Evolutionary conservation across 140 eudicot genomes (phyloP), one percentile per base, ranked within the genome.

Genomic region (Cichorium intybus): DNA sequence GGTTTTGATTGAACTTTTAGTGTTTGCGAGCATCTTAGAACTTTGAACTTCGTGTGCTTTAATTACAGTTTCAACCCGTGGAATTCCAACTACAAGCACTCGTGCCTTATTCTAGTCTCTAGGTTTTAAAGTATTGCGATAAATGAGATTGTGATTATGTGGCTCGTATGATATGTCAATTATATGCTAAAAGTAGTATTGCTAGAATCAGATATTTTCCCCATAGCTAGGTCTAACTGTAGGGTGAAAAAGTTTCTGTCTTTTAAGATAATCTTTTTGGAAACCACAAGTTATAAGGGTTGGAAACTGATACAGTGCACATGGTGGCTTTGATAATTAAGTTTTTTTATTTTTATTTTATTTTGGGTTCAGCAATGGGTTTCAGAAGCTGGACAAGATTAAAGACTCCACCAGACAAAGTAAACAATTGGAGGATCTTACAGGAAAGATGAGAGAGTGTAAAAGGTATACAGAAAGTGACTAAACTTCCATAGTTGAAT

Each of bases 401-500:
- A 93, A 88, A 76, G 99, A 93, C 74, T 76, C 99, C 70, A 85
- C 41, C 56, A 85, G 99, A 76, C 95, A 88, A 78, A 85, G 97
- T 71, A 93, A 88, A 77, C 99, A 93, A 84, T 76, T 93, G 80
- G 99, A 93, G 80, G 97, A 93, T 31, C 95, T 93, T 61, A 84
- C 99, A 0, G 97, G 90, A 67, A 88, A 82, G 82, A 93, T 93
- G 99, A 81, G 95, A 79, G 99, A 93, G 54, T 93, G 99, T 76
- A 93, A 93, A 84, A 83, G 99, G 99, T 88, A 70, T 24, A 62
- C 23, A 24, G 21, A 31, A 31, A 31, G 10, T 5, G 37, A 31
- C 35, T 31, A 31, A 31, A 31, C 8, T 31, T 31, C 35, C 35
- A 31, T 31, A 1, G 1, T 31, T 31, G 8, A 31, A 31, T 31